phyloP scores from a whole-genome alignment of 2,329 filamentous ascomycete genomes.

The Fusarium sp. region DNA sequence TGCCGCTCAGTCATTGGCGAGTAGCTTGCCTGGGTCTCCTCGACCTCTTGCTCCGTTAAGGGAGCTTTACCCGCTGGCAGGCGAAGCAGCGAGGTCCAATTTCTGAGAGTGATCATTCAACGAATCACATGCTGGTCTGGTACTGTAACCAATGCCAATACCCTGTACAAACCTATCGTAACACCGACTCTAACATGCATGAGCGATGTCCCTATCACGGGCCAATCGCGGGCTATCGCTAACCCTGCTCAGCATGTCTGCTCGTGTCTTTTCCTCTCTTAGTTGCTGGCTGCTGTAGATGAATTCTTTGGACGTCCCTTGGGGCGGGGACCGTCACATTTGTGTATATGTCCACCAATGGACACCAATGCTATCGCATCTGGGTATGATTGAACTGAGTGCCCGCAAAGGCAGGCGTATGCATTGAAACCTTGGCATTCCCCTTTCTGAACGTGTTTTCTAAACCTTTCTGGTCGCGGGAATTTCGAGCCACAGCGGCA shows the following conservation, averaged over 20 bases:
- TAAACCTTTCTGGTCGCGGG: background rate
- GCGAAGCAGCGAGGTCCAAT: background rate
- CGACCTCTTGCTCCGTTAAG: background rate
- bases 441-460: background rate
- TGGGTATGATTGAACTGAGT: background rate
- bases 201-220: background rate
- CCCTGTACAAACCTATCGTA: background rate
- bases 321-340: background rate
- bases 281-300: background rate
- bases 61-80: background rate
- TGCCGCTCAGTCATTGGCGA: background rate
- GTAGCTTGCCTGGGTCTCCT: background rate
- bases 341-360: background rate
- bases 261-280: background rate
- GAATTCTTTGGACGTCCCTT: background rate
- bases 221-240: background rate
- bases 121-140: background rate
- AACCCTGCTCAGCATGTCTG: background rate
- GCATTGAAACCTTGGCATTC: background rate
- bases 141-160: background rate
- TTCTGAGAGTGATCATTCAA: background rate
- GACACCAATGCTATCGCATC: background rate
- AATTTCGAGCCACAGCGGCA: background rate
- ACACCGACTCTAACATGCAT: background rate
- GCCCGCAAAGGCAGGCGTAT: background rate